Evolutionary conservation across 306 rosid species (phyloP).

Genomic region (Canavalia gladiata): DNA sequence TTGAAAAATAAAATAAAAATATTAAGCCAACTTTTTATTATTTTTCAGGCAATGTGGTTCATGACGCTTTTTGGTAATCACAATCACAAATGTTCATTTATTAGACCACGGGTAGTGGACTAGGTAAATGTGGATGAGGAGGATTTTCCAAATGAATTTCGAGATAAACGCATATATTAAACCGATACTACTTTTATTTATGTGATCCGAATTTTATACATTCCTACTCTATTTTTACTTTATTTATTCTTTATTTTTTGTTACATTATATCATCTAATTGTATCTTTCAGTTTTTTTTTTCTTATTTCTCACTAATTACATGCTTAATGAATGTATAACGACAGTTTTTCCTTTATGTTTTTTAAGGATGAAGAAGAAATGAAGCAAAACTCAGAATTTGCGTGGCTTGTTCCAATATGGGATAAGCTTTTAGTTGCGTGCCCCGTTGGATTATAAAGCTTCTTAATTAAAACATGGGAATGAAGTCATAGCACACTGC

Average conservation of each 20-base stretch:
- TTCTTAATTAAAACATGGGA: slow-evolving; percentile 4
- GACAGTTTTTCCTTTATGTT: not conserved
- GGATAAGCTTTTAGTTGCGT: slow-evolving; percentile 9
- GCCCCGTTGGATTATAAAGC: slow-evolving; percentile 2
- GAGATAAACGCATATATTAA: not conserved
- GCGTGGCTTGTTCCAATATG: slow-evolving; percentile 1
- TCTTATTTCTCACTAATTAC: no score
- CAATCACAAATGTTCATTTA: not conserved
- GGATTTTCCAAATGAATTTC: not conserved
- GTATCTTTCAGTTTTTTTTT: no score
- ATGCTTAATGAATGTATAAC: no score
- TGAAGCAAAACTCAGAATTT: not conserved
- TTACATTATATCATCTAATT: no score
- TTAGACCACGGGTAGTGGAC: not conserved
- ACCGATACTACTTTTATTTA: not conserved
- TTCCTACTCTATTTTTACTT: no score
- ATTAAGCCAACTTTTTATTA: no score
- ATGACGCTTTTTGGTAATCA: not conserved
- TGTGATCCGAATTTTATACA: no score
- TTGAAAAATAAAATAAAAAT: no score
- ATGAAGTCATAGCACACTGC: slow-evolving; percentile 40
- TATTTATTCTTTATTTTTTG: no score
- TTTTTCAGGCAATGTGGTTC: no score
- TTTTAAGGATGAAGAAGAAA: not conserved
- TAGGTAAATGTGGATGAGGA: not conserved